These are phyloP conservation scores for Candida pseudoglaebosa DNA, from an alignment of 805 yeast species.

Conservation along the genomic window DNA sequence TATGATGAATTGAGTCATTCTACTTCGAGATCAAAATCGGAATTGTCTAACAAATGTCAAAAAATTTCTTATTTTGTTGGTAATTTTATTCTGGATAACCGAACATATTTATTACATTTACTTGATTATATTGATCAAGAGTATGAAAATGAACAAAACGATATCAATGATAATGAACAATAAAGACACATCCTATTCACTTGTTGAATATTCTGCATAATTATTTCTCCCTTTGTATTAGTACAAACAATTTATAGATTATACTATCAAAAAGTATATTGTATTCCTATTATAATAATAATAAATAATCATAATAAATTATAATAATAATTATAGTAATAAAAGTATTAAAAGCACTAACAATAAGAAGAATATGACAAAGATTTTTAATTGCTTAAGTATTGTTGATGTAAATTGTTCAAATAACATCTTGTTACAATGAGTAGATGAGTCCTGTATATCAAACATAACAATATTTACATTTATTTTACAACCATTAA, in stretches of 20 bases:
- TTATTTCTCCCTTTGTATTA: slow-evolving; percentile 1
- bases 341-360: too few species aligned
- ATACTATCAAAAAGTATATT: slow-evolving; percentile 4
- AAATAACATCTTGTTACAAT: too few species aligned
- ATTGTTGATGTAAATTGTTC: too few species aligned
- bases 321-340: too few species aligned
- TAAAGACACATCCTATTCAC: background rate
- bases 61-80: slow-evolving; percentile 57
- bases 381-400: too few species aligned
- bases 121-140: slow-evolving; percentile 40
- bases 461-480: background rate
- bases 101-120: slow-evolving; percentile 57
- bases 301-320: background rate
- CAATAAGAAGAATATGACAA: too few species aligned
- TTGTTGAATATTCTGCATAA: slow-evolving; percentile 2
- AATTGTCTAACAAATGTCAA: slow-evolving; percentile 50
- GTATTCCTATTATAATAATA: slow-evolving; percentile 1
- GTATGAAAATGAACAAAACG: slow-evolving; percentile 14
- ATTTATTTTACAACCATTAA: too few species aligned
- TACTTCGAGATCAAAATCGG: slow-evolving; percentile 44
- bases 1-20: slow-evolving; percentile 47
- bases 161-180: background rate
- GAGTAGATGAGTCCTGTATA: background rate
- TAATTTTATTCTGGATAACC: slow-evolving; percentile 64
- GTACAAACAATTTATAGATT: slow-evolving; percentile 3